Conservation (phyloP, 2,329 filamentous ascomycete genomes). For the Nothophaeocryptopus gaeumannii region DNA sequence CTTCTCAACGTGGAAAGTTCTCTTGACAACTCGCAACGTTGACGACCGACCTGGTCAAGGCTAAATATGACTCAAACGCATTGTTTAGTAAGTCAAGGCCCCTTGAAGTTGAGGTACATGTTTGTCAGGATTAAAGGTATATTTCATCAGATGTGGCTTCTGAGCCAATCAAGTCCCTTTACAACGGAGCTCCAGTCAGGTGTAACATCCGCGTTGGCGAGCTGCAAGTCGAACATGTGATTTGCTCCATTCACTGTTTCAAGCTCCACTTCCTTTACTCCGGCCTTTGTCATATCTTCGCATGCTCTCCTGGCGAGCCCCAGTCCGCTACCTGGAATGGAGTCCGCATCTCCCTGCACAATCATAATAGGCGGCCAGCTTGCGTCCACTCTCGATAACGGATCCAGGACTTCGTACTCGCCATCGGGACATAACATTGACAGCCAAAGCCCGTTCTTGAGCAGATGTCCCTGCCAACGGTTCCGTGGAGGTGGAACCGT, state of each 20-base stretch:
- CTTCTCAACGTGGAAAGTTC: no score
- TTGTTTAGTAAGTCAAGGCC: no score
- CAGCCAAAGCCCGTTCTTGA: constrained; percentile 21
- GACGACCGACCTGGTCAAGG: no score
- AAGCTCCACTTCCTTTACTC: constrained; percentile 17
- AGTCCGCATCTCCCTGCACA: constrained; percentile 21
- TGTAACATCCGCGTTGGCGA: constrained; percentile 13
- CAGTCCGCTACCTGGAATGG: constrained; percentile 19
- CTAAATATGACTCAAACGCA: no score
- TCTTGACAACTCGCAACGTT: no score
- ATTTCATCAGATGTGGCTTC: not conserved
- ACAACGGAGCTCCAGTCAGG: constrained; percentile 19
- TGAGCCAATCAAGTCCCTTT: constrained; percentile 18
- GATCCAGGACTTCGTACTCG: constrained; percentile 19
- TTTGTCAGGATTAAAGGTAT: no score
- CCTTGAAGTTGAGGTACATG: no score
- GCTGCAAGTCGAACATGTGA: constrained; percentile 25
- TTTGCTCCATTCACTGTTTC: constrained; percentile 15
- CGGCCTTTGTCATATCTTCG: constrained; percentile 16
- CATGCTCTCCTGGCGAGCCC: constrained; percentile 16
- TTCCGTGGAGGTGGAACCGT: constrained; percentile 17
- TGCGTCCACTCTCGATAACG: constrained; percentile 16
- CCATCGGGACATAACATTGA: constrained; percentile 20
- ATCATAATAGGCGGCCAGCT: constrained; percentile 23
- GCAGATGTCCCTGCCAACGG: constrained; percentile 21